A percentile compares a stretch with the other conserved stretches of the same genome.
Evolutionary conservation across 495 filamentous ascomycete genomes (phyloP).

Genomic region (Penicillium flavigenum): DNA sequence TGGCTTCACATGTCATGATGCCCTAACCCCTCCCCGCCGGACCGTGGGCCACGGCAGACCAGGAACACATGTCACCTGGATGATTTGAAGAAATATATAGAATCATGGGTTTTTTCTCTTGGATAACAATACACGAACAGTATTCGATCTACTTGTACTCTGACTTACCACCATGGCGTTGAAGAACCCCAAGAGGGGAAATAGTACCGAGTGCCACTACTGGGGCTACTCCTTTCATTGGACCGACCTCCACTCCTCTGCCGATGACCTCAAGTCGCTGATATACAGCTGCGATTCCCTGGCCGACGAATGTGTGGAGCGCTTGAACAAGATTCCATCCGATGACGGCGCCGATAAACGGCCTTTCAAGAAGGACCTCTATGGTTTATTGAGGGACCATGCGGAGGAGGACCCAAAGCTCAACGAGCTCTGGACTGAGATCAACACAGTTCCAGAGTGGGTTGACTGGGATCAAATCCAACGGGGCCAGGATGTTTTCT

Average conservation of each 20-base stretch:
- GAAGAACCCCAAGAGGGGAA: slow-evolving; percentile 17
- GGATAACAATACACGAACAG: background rate
- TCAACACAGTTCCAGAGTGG: slow-evolving; percentile 72
- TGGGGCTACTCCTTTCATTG: slow-evolving; percentile 74
- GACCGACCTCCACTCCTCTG: slow-evolving; percentile 62
- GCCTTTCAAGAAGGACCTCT: slow-evolving; percentile 55
- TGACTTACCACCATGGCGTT: slow-evolving; percentile 14
- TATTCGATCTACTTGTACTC: background rate
- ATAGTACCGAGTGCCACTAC: slow-evolving; percentile 34
- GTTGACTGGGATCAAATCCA: slow-evolving; percentile 80
- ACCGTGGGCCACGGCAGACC: slow-evolving; percentile 32
- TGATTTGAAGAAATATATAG: background rate
- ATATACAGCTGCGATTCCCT: slow-evolving; percentile 67
- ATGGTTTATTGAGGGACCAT: slow-evolving; percentile 59
- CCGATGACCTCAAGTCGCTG: slow-evolving; percentile 58
- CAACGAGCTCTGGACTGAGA: slow-evolving; percentile 61
- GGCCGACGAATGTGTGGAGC: slow-evolving; percentile 61
- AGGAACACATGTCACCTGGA: background rate
- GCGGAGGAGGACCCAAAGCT: slow-evolving; percentile 56
- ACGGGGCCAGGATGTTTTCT: slow-evolving; percentile 60
- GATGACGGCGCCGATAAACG: slow-evolving; percentile 18
- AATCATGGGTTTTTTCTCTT: background rate
- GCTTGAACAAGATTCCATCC: slow-evolving; percentile 55
- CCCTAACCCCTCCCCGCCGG: slow-evolving; percentile 15
- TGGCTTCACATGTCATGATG: slow-evolving; percentile 20